A percentile compares a stretch with the other conserved stretches of the same genome.
These are phyloP conservation scores for Chlamydomonas reinhardtii DNA, from an alignment of 163 green algal species.

Conservation along the genomic window DNA sequence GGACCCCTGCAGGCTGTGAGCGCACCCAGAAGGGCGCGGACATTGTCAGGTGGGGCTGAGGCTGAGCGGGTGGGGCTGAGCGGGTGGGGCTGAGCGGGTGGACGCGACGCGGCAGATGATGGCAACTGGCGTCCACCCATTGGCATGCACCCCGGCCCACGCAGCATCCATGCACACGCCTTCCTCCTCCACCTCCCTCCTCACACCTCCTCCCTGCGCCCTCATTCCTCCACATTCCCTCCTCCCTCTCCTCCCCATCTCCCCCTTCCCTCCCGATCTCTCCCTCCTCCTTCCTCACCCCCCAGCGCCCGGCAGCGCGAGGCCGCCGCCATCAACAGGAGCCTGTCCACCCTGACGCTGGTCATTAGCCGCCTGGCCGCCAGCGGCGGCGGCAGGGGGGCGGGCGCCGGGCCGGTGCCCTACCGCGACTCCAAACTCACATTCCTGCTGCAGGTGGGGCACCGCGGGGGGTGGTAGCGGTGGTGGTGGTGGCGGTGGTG, in stretches of 20 bases:
- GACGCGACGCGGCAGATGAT: too few relatives aligned
- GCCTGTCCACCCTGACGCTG: constrained; percentile 78
- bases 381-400: constrained; percentile 24
- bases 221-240: too few relatives aligned
- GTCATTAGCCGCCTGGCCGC: constrained; percentile 83
- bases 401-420: constrained; percentile 61
- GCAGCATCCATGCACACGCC: too few relatives aligned
- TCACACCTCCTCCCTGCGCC: too few relatives aligned
- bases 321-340: constrained; percentile 88
- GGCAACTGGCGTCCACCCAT: too few relatives aligned
- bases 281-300: too few relatives aligned
- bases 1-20: constrained; percentile 74
- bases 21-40: constrained; percentile 16
- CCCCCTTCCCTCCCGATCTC: too few relatives aligned
- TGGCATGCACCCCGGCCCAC: too few relatives aligned
- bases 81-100: too few relatives aligned
- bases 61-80: too few relatives aligned
- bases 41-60: neutral
- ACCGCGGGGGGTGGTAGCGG: neutral
- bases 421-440: constrained; percentile 91
- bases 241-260: too few relatives aligned
- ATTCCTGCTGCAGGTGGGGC: constrained; percentile 75
- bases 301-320: constrained; percentile 58
- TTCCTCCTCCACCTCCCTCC: too few relatives aligned
- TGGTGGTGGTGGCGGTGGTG: neutral